Conservation (phyloP, 257 asterid species). For the Solanum pinnatisectum region DNA sequence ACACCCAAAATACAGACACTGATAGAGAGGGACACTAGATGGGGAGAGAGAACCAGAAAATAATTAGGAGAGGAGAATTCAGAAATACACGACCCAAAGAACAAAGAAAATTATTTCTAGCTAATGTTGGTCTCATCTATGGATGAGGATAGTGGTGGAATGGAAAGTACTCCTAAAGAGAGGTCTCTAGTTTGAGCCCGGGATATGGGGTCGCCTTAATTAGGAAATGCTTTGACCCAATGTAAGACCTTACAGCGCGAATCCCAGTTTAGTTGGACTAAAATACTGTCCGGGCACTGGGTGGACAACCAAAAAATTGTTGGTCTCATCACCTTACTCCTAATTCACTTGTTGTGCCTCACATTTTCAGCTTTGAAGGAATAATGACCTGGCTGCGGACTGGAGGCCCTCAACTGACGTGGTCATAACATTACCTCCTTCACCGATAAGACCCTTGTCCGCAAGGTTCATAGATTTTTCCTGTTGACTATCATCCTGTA, state of each 20-base stretch:
- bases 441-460: not conserved
- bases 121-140: not conserved
- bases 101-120: not conserved
- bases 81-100: not conserved
- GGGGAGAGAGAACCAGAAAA: not conserved
- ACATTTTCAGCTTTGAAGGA: not conserved
- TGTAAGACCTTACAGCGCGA: not conserved
- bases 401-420: not conserved
- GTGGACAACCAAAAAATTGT: not conserved
- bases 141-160: not conserved
- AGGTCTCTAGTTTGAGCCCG: not conserved
- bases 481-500: not conserved
- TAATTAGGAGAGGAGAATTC: not conserved
- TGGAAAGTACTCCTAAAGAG: not conserved
- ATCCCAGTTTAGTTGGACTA: not conserved
- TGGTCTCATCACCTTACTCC: not conserved
- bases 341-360: not conserved
- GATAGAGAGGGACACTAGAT: not conserved
- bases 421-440: not conserved
- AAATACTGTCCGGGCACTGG: not conserved
- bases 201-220: not conserved
- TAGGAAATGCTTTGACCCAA: not conserved
- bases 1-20: not conserved
- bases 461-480: not conserved
- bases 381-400: not conserved